Conservation (phyloP, 805 yeast genomes). For the Cyberlindnera xylosilytica region DNA sequence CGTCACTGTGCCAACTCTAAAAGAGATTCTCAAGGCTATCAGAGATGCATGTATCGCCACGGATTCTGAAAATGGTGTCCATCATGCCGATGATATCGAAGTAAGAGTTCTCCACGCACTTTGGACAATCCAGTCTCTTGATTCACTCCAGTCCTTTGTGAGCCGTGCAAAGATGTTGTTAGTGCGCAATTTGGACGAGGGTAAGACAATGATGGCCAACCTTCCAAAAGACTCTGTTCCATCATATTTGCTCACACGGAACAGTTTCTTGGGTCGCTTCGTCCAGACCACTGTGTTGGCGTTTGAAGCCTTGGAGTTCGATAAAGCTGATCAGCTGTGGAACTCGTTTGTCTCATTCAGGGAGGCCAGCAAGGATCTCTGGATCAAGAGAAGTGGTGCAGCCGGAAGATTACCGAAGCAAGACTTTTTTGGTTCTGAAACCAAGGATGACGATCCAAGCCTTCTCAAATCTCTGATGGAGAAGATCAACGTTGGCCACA, state of each 20-base stretch:
- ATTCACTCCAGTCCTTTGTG: conserved; percentile 41
- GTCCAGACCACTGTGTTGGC: conserved; percentile 38
- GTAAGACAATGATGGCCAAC: conserved; percentile 25
- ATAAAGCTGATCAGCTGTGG: conserved; percentile 43
- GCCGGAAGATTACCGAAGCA: conserved; percentile 1
- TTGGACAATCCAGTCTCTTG: conserved; percentile 49
- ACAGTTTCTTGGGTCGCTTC: conserved; percentile 46
- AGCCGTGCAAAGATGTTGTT: conserved; percentile 31
- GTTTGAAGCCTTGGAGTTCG: conserved; percentile 44
- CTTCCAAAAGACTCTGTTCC: conserved; percentile 16
- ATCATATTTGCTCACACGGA: conserved; percentile 30
- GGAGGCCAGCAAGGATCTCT: conserved; percentile 22
- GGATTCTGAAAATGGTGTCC: conserved; percentile 22
- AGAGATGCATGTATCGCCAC: conserved; percentile 18
- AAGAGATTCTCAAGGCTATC: conserved; percentile 29
- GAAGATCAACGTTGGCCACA: conserved; percentile 6
- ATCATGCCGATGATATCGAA: conserved; percentile 30
- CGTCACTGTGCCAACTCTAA: conserved; percentile 33
- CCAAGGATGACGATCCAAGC: conserved; percentile 22
- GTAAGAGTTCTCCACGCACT: conserved; percentile 33
- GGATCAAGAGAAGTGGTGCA: conserved; percentile 27
- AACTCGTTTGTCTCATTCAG: conserved; percentile 37
- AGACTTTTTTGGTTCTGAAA: conserved; percentile 21
- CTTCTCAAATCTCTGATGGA: conserved; percentile 14
- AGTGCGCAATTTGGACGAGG: conserved; percentile 34